These are phyloP conservation scores for Groenewaldozyma tartarivorans DNA, from an alignment of 805 yeast genomes.

Conservation along the genomic window DNA sequence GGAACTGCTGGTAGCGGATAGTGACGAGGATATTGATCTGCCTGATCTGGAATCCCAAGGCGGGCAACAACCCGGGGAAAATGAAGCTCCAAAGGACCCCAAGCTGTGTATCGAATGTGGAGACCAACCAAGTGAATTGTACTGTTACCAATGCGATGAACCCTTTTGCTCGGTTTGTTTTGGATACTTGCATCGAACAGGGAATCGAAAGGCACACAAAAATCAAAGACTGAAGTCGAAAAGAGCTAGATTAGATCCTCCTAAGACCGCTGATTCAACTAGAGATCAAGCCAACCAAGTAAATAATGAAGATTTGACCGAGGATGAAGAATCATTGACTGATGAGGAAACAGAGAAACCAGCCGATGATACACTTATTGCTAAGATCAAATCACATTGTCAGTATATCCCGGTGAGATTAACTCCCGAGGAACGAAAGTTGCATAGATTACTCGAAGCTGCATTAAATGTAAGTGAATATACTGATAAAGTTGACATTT, in stretches of 20 bases:
- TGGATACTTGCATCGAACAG: slow-evolving; percentile 59
- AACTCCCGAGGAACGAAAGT: slow-evolving; percentile 57
- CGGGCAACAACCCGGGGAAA: not conserved
- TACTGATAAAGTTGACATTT: slow-evolving; percentile 67
- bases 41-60: slow-evolving; percentile 12
- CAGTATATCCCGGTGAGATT: slow-evolving; percentile 61
- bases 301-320: slow-evolving; percentile 11
- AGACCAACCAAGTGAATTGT: slow-evolving; percentile 60
- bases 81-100: not conserved
- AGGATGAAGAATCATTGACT: slow-evolving; percentile 1
- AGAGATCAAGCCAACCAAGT: slow-evolving; percentile 1
- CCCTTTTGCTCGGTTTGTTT: slow-evolving; percentile 63
- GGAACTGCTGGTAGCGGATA: slow-evolving; percentile 27
- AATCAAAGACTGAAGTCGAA: slow-evolving; percentile 11
- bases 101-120: slow-evolving; percentile 60
- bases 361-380: slow-evolving; percentile 12
- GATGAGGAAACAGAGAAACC: slow-evolving; percentile 6
- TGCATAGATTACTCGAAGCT: slow-evolving; percentile 59
- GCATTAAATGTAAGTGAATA: slow-evolving; percentile 72
- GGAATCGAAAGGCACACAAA: slow-evolving; percentile 27
- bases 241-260: slow-evolving; percentile 11
- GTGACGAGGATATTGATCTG: slow-evolving; percentile 21
- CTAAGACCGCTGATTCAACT: slow-evolving; percentile 2
- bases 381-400: slow-evolving; percentile 28
- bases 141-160: slow-evolving; percentile 56